Evolutionary conservation across 108 stramenopile species (phyloP).

Genomic region (Conticribra weissflogii): DNA sequence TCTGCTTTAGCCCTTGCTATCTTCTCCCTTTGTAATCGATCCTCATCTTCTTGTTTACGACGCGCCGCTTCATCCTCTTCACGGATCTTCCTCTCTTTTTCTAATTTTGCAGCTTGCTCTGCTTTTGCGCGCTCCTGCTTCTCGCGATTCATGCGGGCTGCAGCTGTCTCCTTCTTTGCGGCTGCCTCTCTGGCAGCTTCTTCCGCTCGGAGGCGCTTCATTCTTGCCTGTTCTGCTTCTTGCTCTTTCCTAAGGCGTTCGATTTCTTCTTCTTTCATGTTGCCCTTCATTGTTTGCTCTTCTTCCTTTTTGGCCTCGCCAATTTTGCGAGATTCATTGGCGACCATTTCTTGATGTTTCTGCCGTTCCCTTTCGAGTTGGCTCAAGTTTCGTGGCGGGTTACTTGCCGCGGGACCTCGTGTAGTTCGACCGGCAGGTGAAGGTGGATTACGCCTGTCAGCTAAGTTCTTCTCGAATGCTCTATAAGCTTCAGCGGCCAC

Average conservation of each 20-base stretch:
- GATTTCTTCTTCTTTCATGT: background rate
- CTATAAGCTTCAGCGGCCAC: conserved; percentile 49
- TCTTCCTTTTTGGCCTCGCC: background rate
- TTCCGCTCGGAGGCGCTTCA: background rate
- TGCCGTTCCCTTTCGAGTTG: conserved; percentile 32
- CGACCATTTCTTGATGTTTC: conserved; percentile 43
- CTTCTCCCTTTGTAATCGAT: background rate
- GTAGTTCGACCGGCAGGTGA: background rate
- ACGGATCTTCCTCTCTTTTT: background rate
- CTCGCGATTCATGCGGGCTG: background rate
- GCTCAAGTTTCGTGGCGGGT: conserved; percentile 11
- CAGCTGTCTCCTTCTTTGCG: background rate
- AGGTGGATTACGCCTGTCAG: conserved; percentile 7
- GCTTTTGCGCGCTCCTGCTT: background rate
- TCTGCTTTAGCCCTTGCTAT: background rate
- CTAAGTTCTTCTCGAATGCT: conserved; percentile 45
- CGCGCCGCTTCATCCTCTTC: background rate
- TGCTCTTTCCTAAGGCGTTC: background rate
- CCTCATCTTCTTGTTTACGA: background rate
- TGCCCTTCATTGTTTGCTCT: background rate
- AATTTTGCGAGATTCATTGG: background rate
- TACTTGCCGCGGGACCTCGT: conserved; percentile 19
- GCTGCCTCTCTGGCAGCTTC: background rate
- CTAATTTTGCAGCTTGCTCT: background rate
- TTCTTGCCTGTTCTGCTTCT: background rate